Evolutionary conservation across 2,329 filamentous ascomycete species (phyloP), one percentile per base, ranked within the genome.

Genomic region (Aspergillus pseudoterreus): DNA sequence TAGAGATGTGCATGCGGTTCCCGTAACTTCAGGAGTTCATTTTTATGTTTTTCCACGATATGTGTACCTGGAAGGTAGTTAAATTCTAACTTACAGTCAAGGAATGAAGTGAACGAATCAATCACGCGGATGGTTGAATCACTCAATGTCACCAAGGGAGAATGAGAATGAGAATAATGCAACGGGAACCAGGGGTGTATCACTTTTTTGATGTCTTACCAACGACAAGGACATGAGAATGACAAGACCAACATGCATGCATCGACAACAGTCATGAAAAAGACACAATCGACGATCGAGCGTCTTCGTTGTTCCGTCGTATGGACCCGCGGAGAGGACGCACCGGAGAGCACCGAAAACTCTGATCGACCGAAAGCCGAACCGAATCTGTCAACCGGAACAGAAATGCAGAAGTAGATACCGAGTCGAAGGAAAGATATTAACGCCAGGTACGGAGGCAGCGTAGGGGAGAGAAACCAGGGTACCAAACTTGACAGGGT

Each of bases 401-500:
- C 57, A 60, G 53, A 61, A 47, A 45, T 56, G 61, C 54, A 56
- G 44, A 58, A 53, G 57, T 63, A 60, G 59, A 57, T 57, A 64
- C 60, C 47, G 57, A 60, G 61, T 55, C 45, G 50, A 60, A 56
- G 19, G 51, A 54, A 51, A 60, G 55, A 46, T 62, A 63, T 66
- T 62, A 66, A 64, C 64, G 63, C 56, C 60, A 58, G 61, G 45
- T 54, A 55, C 55, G 57, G 43, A 51, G 47, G 41, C 51, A 43
- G 19, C 11, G 36, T 47, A 49, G 45, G 32, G 45, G 50, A 50
- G 55, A 51, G 38, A 60, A 62, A 61, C 57, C 63, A 67, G 67
- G 62, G 61, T 67, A 60, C 62, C 61, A 60, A 30, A 67, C 59
- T 60, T 56, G 54, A 63, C 59, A 50, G 56, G 57, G 54, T 60